A percentile compares a stretch with the other conserved stretches of the same genome.
phyloP scores from a whole-genome alignment of 2,329 filamentous ascomycete species.

The Neofusicoccum kwambonambiense region DNA sequence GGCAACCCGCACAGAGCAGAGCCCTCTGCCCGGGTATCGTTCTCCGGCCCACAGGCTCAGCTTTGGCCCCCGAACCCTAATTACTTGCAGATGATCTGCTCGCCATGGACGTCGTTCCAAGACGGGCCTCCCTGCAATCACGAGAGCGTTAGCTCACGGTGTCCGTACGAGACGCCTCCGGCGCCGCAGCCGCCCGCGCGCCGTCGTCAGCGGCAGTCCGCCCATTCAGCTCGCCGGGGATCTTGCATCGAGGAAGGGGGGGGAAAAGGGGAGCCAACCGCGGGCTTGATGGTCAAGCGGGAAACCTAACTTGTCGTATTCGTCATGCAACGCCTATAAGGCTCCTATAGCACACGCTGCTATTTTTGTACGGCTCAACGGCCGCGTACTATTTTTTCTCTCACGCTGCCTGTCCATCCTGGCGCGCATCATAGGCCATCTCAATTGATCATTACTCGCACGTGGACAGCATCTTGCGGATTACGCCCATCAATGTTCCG shows the following conservation, averaged over 20 bases:
- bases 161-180: neutral
- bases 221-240: neutral
- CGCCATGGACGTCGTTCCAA: constrained; percentile 5
- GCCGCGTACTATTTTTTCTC: neutral
- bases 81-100: constrained; percentile 19
- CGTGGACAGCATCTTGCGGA: constrained; percentile 91
- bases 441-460: constrained; percentile 55
- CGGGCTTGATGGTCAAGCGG: neutral
- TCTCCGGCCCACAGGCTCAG: constrained; percentile 11
- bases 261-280: neutral
- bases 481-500: constrained; percentile 78
- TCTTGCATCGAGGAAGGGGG: neutral
- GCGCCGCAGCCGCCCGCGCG: neutral
- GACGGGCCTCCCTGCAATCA: constrained; percentile 1
- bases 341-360: constrained; percentile 3
- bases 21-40: constrained; percentile 14
- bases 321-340: constrained; percentile 1
- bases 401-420: neutral
- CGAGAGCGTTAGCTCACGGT: constrained; percentile 7
- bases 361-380: constrained; percentile 6
- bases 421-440: constrained; percentile 6
- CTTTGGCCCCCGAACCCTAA: constrained; percentile 13
- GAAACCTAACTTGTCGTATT: constrained; percentile 5
- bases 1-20: constrained; percentile 16
- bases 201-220: neutral